phyloP scores from a whole-genome alignment of 805 yeast genomes.

The Cyberlindnera subsufficiens region DNA sequence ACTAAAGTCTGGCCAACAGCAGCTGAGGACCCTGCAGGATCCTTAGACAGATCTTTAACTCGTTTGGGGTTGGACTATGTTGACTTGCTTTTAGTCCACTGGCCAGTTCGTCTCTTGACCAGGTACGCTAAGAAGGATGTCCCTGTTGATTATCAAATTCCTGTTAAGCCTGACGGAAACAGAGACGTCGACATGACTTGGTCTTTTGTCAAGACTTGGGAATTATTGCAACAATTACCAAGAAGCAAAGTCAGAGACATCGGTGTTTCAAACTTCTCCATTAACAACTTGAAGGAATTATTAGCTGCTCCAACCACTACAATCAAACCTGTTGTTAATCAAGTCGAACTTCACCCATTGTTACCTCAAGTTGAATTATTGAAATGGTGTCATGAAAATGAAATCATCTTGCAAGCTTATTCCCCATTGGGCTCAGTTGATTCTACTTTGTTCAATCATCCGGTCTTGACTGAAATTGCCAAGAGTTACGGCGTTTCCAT shows the following conservation, averaged over 20 bases:
- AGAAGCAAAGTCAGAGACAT: conserved; percentile 8
- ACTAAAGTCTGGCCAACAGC: conserved; percentile 58
- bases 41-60: conserved; percentile 50
- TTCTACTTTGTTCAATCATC: conserved; percentile 27
- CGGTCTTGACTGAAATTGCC: conserved; percentile 38
- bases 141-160: conserved; percentile 31
- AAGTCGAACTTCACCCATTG: conserved; percentile 16
- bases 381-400: conserved; percentile 7
- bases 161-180: no score
- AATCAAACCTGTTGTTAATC: conserved; percentile 14
- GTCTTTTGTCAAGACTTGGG: conserved; percentile 24
- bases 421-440: conserved; percentile 16
- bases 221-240: conserved; percentile 7
- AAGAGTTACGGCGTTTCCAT: conserved; percentile 34
- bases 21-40: conserved; percentile 38
- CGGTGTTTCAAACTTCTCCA: conserved; percentile 18
- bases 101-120: conserved; percentile 56
- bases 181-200: conserved; percentile 46
- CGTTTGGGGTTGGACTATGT: conserved; percentile 68
- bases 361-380: conserved; percentile 16
- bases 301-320: conserved; percentile 6
- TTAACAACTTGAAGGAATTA: conserved; percentile 10
- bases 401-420: conserved; percentile 15
- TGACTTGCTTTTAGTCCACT: conserved; percentile 73
- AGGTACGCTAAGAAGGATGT: conserved; percentile 13